phyloP scores from a whole-genome alignment of 768 basidiomycete species.

The Serendipita sp. region DNA sequence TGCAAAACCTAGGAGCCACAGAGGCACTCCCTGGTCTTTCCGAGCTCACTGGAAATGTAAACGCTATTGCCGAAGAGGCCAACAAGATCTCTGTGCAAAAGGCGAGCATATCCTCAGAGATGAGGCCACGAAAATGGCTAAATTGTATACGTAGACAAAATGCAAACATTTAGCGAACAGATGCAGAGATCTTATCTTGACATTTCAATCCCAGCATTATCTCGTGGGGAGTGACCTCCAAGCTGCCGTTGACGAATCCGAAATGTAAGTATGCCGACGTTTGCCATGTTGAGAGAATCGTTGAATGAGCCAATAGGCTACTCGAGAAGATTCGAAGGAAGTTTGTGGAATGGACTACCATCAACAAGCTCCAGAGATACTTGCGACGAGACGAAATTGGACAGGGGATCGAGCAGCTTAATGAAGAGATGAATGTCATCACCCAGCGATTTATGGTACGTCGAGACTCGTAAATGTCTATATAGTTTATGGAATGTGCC shows the following conservation, averaged over 20 bases:
- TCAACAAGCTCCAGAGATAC: conserved; percentile 24
- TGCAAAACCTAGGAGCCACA: neutral
- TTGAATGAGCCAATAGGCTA: conserved; percentile 20
- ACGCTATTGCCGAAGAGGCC: conserved; percentile 7
- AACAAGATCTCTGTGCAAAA: conserved; percentile 27
- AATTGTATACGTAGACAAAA: conserved; percentile 22
- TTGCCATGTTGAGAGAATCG: neutral
- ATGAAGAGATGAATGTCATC: neutral
- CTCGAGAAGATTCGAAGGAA: conserved; percentile 26
- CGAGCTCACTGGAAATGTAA: conserved; percentile 2
- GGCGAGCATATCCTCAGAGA: conserved; percentile 19
- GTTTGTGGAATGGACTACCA: conserved; percentile 25
- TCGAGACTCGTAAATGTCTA: neutral
- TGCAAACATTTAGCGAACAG: conserved; percentile 26
- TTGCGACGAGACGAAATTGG: conserved; percentile 27
- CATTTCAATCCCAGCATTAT: conserved; percentile 26
- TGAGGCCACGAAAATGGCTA: neutral
- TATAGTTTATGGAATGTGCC: neutral
- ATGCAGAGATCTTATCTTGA: conserved; percentile 25
- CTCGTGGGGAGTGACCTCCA: conserved; percentile 27
- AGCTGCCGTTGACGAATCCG: conserved; percentile 27
- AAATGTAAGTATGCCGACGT: conserved; percentile 25
- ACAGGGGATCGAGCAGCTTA: neutral
- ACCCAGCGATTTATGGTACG: neutral
- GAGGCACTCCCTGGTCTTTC: conserved; percentile 1